A percentile compares a stretch with the other conserved stretches of the same genome.
These are phyloP conservation scores for Starmerella scarabaei DNA, from an alignment of 805 yeast species.

Conservation along the genomic window DNA sequence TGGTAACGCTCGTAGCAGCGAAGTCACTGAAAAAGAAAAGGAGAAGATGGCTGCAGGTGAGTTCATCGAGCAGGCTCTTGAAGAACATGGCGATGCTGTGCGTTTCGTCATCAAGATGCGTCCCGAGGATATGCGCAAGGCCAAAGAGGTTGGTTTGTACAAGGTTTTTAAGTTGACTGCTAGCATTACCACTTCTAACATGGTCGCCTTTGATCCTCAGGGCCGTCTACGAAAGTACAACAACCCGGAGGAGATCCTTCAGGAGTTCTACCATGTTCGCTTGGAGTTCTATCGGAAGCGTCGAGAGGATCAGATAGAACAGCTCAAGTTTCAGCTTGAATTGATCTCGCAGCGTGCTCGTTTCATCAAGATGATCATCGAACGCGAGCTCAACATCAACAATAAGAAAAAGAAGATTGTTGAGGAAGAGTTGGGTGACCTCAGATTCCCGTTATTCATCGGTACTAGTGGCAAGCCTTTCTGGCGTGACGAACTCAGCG, in stretches of 20 bases:
- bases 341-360: conserved; percentile 73
- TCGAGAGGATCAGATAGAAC: conserved; percentile 62
- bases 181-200: conserved; percentile 59
- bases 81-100: conserved; percentile 68
- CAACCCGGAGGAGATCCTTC: conserved; percentile 59
- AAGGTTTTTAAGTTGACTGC: conserved; percentile 72
- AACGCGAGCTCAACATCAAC: conserved; percentile 50
- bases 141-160: conserved; percentile 60
- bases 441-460: conserved; percentile 54
- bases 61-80: conserved; percentile 92
- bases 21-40: conserved; percentile 32
- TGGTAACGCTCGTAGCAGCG: conserved; percentile 24
- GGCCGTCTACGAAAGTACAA: conserved; percentile 80
- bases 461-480: conserved; percentile 57
- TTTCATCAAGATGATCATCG: conserved; percentile 82
- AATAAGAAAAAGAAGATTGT: conserved; percentile 60
- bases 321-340: conserved; percentile 60
- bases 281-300: conserved; percentile 83
- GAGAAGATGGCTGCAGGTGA: conserved; percentile 30
- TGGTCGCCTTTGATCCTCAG: conserved; percentile 89
- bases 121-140: conserved; percentile 71
- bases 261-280: conserved; percentile 75
- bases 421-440: conserved; percentile 45
- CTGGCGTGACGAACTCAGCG: conserved; percentile 29
- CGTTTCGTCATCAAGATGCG: conserved; percentile 64